phyloP scores from a whole-genome alignment of 352 stramenopile genomes.

The Phytopythium boreale region DNA sequence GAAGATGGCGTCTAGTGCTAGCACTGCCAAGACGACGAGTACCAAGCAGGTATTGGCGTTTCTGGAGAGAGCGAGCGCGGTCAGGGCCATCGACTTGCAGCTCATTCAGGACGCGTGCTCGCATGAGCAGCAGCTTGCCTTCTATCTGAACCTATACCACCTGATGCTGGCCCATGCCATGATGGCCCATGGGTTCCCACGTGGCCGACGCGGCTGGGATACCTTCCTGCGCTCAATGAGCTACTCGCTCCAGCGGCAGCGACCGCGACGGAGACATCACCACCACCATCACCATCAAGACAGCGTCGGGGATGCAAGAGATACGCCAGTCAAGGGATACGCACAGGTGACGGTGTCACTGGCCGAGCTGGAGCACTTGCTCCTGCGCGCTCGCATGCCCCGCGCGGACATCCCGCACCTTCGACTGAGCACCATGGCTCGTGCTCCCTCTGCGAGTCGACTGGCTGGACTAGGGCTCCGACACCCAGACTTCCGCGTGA shows the following conservation, averaged over 20 bases:
- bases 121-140: conserved; percentile 66
- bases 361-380: conserved; percentile 73
- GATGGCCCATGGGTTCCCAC: conserved; percentile 61
- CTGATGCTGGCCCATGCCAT: conserved; percentile 72
- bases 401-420: conserved; percentile 47
- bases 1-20: conserved; percentile 19
- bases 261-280: not conserved
- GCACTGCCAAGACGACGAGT: conserved; percentile 35
- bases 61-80: conserved; percentile 55
- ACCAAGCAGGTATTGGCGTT: conserved; percentile 49
- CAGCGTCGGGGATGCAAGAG: not conserved
- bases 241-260: conserved; percentile 47
- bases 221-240: conserved; percentile 56
- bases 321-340: not conserved
- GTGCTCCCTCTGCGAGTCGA: not conserved
- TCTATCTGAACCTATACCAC: conserved; percentile 84
- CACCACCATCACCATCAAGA: not conserved
- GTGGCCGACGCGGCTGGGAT: conserved; percentile 52
- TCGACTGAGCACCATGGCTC: conserved; percentile 16
- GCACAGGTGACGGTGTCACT: conserved; percentile 56
- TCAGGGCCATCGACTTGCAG: conserved; percentile 56
- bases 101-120: conserved; percentile 29
- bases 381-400: conserved; percentile 57
- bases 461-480: conserved; percentile 32
- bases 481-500: conserved; percentile 79